Conservation (phyloP, 179 eudicot genomes). For the Beta macrorhiza region DNA sequence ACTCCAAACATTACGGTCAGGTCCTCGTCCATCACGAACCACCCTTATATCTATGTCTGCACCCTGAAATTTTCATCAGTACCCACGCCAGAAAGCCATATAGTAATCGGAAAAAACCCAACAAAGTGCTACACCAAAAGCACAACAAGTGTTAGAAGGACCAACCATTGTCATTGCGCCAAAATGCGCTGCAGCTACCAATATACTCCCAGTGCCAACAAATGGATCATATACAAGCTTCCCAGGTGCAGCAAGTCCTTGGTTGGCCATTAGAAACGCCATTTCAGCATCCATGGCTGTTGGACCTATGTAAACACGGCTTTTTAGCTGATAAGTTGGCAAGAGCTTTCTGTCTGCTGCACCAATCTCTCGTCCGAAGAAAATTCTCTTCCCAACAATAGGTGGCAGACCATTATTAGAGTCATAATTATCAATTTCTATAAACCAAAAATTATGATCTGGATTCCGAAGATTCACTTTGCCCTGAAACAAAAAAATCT, state of each 20-base stretch:
- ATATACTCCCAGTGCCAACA: conserved; percentile 98
- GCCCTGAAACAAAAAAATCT: conserved; percentile 59
- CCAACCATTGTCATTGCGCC: conserved; percentile 99
- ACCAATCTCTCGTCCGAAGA: conserved; percentile 94
- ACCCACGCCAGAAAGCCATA: conserved; percentile 17
- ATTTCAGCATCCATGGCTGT: conserved; percentile 99
- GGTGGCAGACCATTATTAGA: conserved; percentile 89
- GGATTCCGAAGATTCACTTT: conserved; percentile 66
- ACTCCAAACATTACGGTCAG: conserved; percentile 97
- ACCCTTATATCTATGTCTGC: conserved; percentile 99
- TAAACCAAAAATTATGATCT: conserved; percentile 80
- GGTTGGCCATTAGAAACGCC: conserved; percentile 98
- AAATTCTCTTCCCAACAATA: conserved; percentile 62
- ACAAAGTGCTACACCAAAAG: conserved; percentile 3
- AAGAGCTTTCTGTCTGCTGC: conserved; percentile 82
- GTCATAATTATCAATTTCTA: conserved; percentile 85
- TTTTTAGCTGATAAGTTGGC: conserved; percentile 90
- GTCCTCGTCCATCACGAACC: conserved; percentile 98
- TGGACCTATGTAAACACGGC: conserved; percentile 92
- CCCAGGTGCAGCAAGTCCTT: conserved; percentile 80
- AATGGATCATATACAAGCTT: conserved; percentile 94
- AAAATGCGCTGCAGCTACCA: conserved; percentile 88
- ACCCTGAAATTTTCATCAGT: conserved; percentile 74
- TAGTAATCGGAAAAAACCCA: neutral
- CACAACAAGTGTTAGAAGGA: conserved; percentile 12